Base-by-base conservation (phyloP, 768 basidiomycete species). In the Serendipita sp. region DNA sequence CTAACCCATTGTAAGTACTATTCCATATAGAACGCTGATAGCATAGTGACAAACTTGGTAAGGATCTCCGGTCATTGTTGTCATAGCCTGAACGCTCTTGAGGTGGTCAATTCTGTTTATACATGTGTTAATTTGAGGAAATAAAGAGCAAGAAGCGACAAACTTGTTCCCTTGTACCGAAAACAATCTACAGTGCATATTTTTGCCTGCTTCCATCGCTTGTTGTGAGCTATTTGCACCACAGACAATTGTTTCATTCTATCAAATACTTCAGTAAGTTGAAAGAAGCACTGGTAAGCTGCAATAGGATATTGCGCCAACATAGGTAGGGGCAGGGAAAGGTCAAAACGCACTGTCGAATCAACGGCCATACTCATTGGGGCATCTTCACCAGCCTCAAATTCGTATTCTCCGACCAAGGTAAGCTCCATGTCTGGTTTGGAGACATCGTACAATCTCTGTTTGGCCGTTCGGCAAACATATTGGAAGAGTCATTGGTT, bases 341-440 rank as follows among this genome's bases (percentile, higher is more conserved):
- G 63, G 36, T 34, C 5, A 52, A 13, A 58, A 66, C 74, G 66
- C 72, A 87, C 89, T 74, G 82, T 72, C 6, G 76, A 73, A 71
- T 87, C 75, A 11, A 82, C 80, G 16, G 86, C 85, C 79, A 97
- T 85, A 72, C 92, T 95, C 91, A 93, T 97, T n/a, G 96, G 94
- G 3, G 88, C 88, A 74, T 98, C 96, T 71, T 94, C 94, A 40
- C 84, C 87, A 34, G 73, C 80, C 63, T 82, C 85, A 11, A 99
- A 79, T 69, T 90, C 83, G 55, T 84, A 77, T 72, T 96, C 91
- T 68, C 81, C 73, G 29, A 85, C 71, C 1, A 83, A 74, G 36
- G 81, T 75, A 10, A 91, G 71, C 16, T 76, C 73, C 65, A 81
- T 78, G 45, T 81, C 76, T 15, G 78, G 72, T 23, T 58, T 29